Evolutionary conservation across 2,329 filamentous ascomycete genomes (phyloP), one percentile per base, ranked within the genome.

Genomic region (Aspergillus pseudotamarii): DNA sequence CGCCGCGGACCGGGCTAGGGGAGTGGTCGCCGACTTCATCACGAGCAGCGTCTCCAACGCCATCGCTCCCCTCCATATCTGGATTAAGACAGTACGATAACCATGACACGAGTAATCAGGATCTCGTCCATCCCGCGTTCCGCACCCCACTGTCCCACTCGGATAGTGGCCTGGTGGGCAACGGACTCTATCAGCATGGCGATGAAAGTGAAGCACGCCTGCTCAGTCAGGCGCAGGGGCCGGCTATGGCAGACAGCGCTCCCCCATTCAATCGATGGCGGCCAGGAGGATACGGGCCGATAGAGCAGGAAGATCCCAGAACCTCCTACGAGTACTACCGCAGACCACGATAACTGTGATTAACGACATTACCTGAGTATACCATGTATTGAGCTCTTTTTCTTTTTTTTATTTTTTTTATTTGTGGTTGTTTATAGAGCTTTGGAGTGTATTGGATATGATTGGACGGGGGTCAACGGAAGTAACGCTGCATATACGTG

Each of bases 131-230:
- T 60, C 78, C 78, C 4, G 77, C 76, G 8, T 78, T 78, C 72
- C 76, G 76, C 19, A 66, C 69, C 4, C 71, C 76, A 8, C 59
- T 74, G 19, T 71, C 72, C 12, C 71, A 72, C 21, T 67, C 50
- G 21, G 64, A 71, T 53, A 73, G 72, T 61, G 66, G 65, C 11
- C n/a, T 61, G 41, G 46, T 68, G 38, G 57, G 63, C 30, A 61
- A 62, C 5, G 72, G 72, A 0, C 62, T 79, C 23, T 81, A 80
- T 59, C 72, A 70, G 2, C 71, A 74, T 5, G 64, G 66, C 1
- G 78, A 80, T 61, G 80, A 81, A 63, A 80, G 78, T 48, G 78
- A 79, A 58, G 74, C 74, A 1, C 68, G 71, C 32, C 69, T 82
- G 10, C 68, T 82, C 21, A 72, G 65, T 32, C 72, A 79, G 59